A percentile compares a stretch with the other conserved stretches of the same genome.
Conservation (phyloP, 371 early-diverging fungal genomes). For the Globomyces sp. region DNA sequence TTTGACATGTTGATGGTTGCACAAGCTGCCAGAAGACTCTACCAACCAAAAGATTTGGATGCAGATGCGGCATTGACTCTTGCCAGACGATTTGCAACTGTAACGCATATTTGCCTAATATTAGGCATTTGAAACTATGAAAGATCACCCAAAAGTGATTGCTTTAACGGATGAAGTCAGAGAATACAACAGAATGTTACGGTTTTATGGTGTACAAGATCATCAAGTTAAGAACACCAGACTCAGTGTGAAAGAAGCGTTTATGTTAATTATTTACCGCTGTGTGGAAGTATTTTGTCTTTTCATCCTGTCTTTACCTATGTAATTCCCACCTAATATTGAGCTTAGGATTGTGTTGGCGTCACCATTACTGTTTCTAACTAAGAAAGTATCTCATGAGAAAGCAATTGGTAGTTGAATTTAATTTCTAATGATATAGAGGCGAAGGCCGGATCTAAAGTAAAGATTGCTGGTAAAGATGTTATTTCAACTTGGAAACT, state of each 20-base stretch:
- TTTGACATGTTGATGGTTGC: conserved; percentile 90
- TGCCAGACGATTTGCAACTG: conserved; percentile 81
- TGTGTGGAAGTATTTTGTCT: conserved; percentile 64
- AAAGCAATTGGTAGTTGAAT: conserved; percentile 65
- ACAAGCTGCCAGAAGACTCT: conserved; percentile 93
- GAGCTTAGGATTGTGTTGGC: conserved; percentile 56
- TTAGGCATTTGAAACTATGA: conserved; percentile 75
- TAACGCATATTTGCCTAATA: conserved; percentile 22
- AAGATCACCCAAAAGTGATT: conserved; percentile 75
- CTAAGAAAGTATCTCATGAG: conserved; percentile 65
- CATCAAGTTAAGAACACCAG: conserved; percentile 89
- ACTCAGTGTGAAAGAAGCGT: conserved; percentile 66
- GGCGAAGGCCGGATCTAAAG: conserved; percentile 83
- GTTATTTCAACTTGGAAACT: conserved; percentile 97
- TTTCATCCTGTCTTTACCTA: conserved; percentile 79
- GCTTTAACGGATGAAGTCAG: conserved; percentile 49
- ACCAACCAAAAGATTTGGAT: conserved; percentile 79
- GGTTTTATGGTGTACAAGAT: conserved; percentile 89
- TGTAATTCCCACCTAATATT: conserved; percentile 50
- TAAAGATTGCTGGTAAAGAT: conserved; percentile 91
- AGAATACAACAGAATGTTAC: conserved; percentile 84
- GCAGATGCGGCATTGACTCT: conserved; percentile 84
- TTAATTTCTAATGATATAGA: too few species aligned
- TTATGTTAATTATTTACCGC: conserved; percentile 68
- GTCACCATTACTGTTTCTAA: conserved; percentile 72